Evolutionary conservation across 495 filamentous ascomycete species (phyloP), one percentile per base, ranked within the genome.

Genomic region (Aspergillus cristatus): DNA sequence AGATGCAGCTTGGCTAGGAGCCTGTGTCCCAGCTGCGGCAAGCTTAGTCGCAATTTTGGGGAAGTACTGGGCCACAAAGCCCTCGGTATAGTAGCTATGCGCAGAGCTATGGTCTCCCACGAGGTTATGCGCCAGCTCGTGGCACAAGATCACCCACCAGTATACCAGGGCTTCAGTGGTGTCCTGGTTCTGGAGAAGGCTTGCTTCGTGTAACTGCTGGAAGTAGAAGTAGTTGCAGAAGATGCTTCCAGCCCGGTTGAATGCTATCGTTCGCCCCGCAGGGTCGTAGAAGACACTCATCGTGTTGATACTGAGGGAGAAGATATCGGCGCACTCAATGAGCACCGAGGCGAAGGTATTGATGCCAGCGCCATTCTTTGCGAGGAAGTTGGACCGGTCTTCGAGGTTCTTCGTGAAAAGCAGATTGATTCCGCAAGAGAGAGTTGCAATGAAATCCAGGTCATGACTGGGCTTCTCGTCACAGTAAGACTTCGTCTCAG

Each of bases 151-250:
- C 32, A 95, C 80, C 74, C 81, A 95, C 91, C 91, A 98, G 65
- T 89, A 94, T 6, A 82, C 72, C 25, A 79, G 54, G 1, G 88
- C 86, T 28, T 88, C 78, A 4, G 68, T 69, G 53, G 55, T 72
- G 32, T 63, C 71, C 31, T 67, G 54, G 24, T 47, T 54, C 42
- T 62, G 54, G 12, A 68, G 62, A 11, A 69, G 45, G 12, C 66
- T 51, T 18, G 57, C 54, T 36, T 72, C 60, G 56, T 98, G 91
- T 18, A 94, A 58, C 47, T 88, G 75, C 35, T 80, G 69, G 48
- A 88, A 97, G 62, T 85, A 96, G 24, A 84, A 70, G 44, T 88
- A 75, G 50, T 97, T 99, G 70, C 87, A 96, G 67, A 97, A 97
- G 22, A 97, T 74, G 47, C 79, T 82, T 32, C 89, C 88, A 28